phyloP scores from a whole-genome alignment of 345 rosid genomes.

The Aegle marmelos region DNA sequence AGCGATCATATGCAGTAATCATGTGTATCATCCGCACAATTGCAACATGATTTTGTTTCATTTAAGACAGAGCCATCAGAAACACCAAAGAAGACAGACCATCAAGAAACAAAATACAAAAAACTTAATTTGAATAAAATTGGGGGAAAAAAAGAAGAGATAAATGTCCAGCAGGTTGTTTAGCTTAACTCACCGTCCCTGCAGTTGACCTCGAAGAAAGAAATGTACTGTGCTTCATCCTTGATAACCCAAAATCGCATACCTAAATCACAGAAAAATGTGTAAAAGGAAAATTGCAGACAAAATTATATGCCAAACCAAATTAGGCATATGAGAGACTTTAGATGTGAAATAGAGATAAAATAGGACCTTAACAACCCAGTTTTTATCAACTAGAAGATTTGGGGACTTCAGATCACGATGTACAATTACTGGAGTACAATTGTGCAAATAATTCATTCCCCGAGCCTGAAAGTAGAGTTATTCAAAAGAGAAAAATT shows the following conservation, averaged over 20 bases:
- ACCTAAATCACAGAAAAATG: slow-evolving; percentile 45
- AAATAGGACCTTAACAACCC: slow-evolving; percentile 80
- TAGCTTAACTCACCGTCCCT: slow-evolving; percentile 68
- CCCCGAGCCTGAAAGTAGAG: slow-evolving; percentile 80
- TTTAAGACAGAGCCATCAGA: not conserved
- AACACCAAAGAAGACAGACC: not conserved
- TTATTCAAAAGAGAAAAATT: slow-evolving; percentile 21
- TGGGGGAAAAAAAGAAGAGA: not conserved
- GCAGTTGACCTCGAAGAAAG: slow-evolving; percentile 94
- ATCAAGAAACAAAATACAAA: not conserved
- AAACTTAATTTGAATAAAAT: not conserved
- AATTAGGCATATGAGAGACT: slow-evolving; percentile 14
- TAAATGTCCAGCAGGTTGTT: slow-evolving; percentile 6
- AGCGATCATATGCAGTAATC: not conserved
- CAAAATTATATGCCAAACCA: slow-evolving; percentile 11
- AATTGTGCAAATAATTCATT: slow-evolving; percentile 94
- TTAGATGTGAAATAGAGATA: not conserved
- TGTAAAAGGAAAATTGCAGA: not conserved
- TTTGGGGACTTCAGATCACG: slow-evolving; percentile 96
- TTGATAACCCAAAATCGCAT: slow-evolving; percentile 89
- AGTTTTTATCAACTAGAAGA: slow-evolving; percentile 90
- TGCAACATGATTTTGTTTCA: not conserved
- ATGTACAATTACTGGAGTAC: slow-evolving; percentile 79
- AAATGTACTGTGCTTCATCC: slow-evolving; percentile 90
- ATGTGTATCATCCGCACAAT: not conserved